Base-by-base conservation (phyloP, 2,329 filamentous ascomycete genomes). In the Trichoderma citrinoviride region DNA sequence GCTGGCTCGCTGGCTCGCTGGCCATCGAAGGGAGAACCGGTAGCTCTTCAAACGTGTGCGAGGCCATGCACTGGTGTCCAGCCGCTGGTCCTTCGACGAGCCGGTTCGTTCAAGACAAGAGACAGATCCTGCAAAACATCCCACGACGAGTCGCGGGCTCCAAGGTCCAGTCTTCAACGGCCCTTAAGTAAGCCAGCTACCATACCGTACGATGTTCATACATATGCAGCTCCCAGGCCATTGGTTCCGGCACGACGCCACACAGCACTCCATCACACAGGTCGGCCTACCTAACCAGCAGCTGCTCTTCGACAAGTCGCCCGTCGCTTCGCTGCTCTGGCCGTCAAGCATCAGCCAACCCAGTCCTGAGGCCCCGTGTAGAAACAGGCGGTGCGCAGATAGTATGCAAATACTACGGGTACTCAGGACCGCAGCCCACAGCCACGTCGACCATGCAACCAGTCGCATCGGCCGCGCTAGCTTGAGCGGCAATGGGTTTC, bases 401-500 rank as follows among this genome's bases (percentile, higher is more conserved):
- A 37, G 33, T 5, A 25, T 57, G 64, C 37, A 62, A 52, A 52
- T 23, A 37, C 40, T 61, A 50, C 46, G 57, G 40, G 40, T 25
- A 53, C 49, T 54, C 46, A 62, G 55, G 56, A 49, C 47, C 25
- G 49, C 65, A 61, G 60, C 58, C 54, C 62, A 62, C 53, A 65
- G 56, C 61, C 65, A 70, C 62, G 66, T 65, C 58, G 58, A 62
- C 55, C 62, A 65, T 62, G 58, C 58, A 62, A 62, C 33, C 60
- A 65, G 63, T 65, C 50, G 56, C 56, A 65, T 65, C 50, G 57
- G 55, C 49, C 43, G 58, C 63, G 52, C 63, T 65, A 65, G 63
- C 41, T 43, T 29, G 67, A 67, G 65, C 65, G 68, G 67, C 65
- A 65, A 64, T 52, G 68, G 41, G 64, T 54, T 68, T 64, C 66